Evolutionary conservation across 768 basidiomycete species (phyloP), one percentile per base, ranked within the genome.

Genomic region (Butyriboletus loyo): DNA sequence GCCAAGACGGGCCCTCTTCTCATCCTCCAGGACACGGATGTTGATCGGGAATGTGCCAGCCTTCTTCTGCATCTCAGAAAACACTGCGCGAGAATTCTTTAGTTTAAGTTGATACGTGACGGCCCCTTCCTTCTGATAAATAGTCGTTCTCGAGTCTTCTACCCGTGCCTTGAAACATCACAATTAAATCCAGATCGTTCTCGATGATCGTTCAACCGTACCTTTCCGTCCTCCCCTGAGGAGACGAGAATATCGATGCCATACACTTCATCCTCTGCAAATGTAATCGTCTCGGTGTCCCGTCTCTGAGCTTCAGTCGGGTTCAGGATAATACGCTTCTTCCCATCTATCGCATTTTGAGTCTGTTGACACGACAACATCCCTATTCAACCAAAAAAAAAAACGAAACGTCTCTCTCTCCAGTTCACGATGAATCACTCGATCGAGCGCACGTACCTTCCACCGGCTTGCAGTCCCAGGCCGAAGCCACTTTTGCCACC

Each of bases 21-120:
- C 96, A 65, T 98, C 96, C 58, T 96, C 96, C 52, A 98, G 80
- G 41, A 80, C 79, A 56, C 97, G 91, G 57, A 99, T 82, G 63
- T 95, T 98, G 80, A 99, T 98, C 31, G 97, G 96, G 84, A 99
- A 98, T 5, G 92, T 81, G 24, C 96, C 96, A 37, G 97, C 92
- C 73, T 98, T 98, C 79, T 93, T 95, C 74, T 95, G 91, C 63
- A 98, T 91, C 72, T 98, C 96, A 45, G 90, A 89, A 75, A 98
- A 98, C 37, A 96, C 87, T n/a, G 87, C 83, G 57, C 96, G 89
- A 39, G 94, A 95, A 57, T 89, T 96, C 78, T 96, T 98, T 85
- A 96, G 87, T 78, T 98, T 98, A 66, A 98, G 80, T 69, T 93
- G 91, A 74, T 98, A 98, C 36, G 90, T 95, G 53, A 92, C 82